Evolutionary conservation across 2,329 filamentous ascomycete species (phyloP), one percentile per base, ranked within the genome.

Genomic region (Helminthosporium solani): DNA sequence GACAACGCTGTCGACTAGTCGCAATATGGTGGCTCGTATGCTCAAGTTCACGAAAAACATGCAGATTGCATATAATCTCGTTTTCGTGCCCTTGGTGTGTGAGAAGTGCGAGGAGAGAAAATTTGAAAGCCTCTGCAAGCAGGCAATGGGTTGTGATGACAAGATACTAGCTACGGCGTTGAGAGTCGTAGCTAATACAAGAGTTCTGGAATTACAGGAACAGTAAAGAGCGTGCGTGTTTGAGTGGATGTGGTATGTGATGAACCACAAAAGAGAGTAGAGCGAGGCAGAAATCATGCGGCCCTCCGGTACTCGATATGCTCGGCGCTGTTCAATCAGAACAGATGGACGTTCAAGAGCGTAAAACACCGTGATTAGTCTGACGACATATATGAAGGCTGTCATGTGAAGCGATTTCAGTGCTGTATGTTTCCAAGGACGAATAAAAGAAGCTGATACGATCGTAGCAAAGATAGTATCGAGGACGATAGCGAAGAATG

Each of bases 81-180:
- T 76, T 9, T 71, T 63, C 23, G 73, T 75, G 56, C 85, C 79
- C 30, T 81, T 78, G 38, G 81, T 76, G 0, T 89, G 88, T 82
- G 86, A 88, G 23, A 94, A 74, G 60, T 88, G 86, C 0, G 87
- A 87, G 27, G 90, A 75, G 62, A 94, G 84, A 31, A 90, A 65
- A 57, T 72, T 25, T 6, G 23, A 75, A 71, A 88, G 91, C 12
- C 84, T 81, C 61, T 85, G 87, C 19, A 83, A 74, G 60, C 90
- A 91, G 37, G 80, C 8, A 4, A 4, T n/a, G 14, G 9, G 14
- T 12, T 14, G 28, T 12, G 14, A 31, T n/a, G 28, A 31, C 28
- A 31, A n/a, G 28, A n/a, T n/a, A 12, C 8, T 7, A 12, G 14
- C 5, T 14, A 12, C 5, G 28, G 14, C 9, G 4, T 31, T 12